Conservation (phyloP, 2,329 filamentous ascomycete species). For the Aspergillus clavatus region DNA sequence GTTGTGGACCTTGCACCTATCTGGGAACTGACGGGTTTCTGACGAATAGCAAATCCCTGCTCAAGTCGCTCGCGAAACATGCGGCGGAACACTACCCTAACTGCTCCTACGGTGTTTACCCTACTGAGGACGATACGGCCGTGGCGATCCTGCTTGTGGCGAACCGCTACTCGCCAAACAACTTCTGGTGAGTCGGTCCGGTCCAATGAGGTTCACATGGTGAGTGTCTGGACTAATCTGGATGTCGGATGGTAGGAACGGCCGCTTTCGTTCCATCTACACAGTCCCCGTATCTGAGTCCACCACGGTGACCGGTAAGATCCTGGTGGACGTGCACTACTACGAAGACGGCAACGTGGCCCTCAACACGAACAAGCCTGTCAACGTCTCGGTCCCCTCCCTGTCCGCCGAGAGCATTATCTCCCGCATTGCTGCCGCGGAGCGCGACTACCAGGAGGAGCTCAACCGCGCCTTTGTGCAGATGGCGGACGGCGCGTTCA, state of each 20-base stretch:
- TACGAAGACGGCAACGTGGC: conserved; percentile 99
- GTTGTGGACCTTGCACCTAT: too few species aligned
- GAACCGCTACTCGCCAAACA: conserved; percentile 96
- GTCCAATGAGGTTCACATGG: too few species aligned
- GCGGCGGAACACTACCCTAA: conserved; percentile 84
- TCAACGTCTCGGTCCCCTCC: conserved; percentile 58
- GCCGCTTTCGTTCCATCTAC: conserved; percentile 90
- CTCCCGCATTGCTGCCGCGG: conserved; percentile 69
- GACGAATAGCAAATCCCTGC: conserved; percentile 67
- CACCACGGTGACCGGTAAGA: conserved; percentile 65
- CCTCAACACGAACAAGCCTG: conserved; percentile 77
- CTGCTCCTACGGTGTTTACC: conserved; percentile 76
- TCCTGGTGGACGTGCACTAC: conserved; percentile 97
- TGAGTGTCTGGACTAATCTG: too few species aligned
- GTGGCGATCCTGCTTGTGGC: conserved; percentile 81
- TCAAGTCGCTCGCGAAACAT: conserved; percentile 71
- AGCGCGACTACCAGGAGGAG: conserved; percentile 95
- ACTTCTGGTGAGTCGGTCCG: conserved; percentile 94
- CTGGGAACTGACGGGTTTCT: neutral
- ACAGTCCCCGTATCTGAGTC: conserved; percentile 60
- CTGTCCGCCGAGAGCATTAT: conserved; percentile 65
- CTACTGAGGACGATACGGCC: conserved; percentile 67
- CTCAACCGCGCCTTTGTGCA: conserved; percentile 84
- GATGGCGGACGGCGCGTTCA: conserved; percentile 92
- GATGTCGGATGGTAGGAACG: conserved; percentile 63